Percentiles rank a stretch among this genome's conserved stretches.
Evolutionary conservation across 768 basidiomycete genomes (phyloP).

Genomic region (Psilocybe subaeruginosa): DNA sequence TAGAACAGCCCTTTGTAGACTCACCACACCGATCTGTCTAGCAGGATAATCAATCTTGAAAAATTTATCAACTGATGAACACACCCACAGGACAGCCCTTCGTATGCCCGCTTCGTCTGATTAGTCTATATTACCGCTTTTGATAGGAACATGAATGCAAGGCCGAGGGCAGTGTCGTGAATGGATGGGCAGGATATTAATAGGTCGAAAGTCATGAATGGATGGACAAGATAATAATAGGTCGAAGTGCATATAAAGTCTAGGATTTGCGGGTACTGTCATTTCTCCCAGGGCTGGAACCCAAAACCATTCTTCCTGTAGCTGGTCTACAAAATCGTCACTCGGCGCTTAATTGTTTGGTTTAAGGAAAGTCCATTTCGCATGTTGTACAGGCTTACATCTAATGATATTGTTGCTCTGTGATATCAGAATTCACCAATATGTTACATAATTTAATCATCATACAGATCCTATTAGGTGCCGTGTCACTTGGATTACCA

Average conservation of each 20-base stretch:
- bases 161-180: no score
- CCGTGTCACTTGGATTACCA: neutral
- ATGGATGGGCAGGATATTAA: neutral
- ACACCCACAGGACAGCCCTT: no score
- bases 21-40: no score
- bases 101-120: no score
- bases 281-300: neutral
- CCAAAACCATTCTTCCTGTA: neutral
- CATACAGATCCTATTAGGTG: neutral
- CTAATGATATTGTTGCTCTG: neutral
- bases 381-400: no score
- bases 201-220: neutral
- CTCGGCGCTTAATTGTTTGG: neutral
- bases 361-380: no score
- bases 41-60: no score
- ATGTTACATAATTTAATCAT: neutral
- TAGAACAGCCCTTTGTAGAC: no score
- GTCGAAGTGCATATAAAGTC: neutral
- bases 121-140: no score
- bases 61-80: no score
- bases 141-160: no score
- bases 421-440: neutral
- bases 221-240: neutral
- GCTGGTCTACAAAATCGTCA: neutral
- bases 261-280: neutral